These are phyloP conservation scores for Lepidium aucheri DNA, from an alignment of 345 rosid species.

Conservation along the genomic window DNA sequence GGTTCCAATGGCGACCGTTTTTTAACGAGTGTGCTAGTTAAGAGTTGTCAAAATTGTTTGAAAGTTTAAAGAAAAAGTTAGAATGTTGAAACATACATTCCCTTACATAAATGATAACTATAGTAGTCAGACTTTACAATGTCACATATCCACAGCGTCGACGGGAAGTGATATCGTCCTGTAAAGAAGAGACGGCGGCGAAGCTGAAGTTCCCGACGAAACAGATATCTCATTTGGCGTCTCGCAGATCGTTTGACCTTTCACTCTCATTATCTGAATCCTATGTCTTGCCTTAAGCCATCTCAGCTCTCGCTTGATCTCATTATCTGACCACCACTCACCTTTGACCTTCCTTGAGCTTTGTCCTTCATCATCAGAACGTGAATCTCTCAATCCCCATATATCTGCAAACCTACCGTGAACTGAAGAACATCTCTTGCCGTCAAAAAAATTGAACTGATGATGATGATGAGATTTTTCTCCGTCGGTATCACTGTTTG, in stretches of 20 bases:
- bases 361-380: conserved; percentile 29
- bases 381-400: conserved; percentile 51
- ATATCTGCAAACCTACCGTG: conserved; percentile 77
- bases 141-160: conserved; percentile 65
- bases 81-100: background rate
- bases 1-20: background rate
- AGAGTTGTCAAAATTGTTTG: background rate
- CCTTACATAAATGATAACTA: background rate
- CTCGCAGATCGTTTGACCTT: conserved; percentile 29
- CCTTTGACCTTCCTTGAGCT: background rate
- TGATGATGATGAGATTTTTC: conserved; percentile 46
- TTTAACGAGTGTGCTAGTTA: background rate
- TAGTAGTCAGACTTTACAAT: conserved; percentile 2
- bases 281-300: conserved; percentile 87
- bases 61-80: background rate
- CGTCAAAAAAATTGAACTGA: conserved; percentile 31
- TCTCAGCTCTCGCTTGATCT: conserved; percentile 70
- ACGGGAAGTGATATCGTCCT: conserved; percentile 86
- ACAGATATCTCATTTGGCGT: conserved; percentile 19
- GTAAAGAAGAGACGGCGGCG: conserved; percentile 52
- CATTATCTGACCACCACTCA: conserved; percentile 43
- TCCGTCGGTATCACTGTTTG: conserved; percentile 23
- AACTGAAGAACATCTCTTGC: conserved; percentile 34
- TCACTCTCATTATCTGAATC: conserved; percentile 52
- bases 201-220: conserved; percentile 36